A percentile compares a stretch with the other conserved stretches of the same genome.
Conservation (phyloP, 2,329 filamentous ascomycete species). For the Chrysoporthe cubensis region DNA sequence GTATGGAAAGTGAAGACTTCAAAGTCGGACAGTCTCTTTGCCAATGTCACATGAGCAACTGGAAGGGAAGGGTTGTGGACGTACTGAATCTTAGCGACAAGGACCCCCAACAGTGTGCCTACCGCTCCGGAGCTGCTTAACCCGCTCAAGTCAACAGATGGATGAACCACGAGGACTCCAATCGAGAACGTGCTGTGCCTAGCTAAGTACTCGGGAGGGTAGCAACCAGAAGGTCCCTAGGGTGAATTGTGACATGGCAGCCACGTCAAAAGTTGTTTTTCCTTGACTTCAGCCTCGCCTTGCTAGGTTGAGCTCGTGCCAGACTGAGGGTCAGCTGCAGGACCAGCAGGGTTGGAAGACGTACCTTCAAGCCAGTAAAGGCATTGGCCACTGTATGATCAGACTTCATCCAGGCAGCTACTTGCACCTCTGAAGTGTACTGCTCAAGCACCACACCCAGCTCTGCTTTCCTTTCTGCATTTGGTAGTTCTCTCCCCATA, state of each 20-base stretch:
- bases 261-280: too few relatives aligned
- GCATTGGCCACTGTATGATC: background rate
- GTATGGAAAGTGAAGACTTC: background rate
- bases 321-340: background rate
- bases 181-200: background rate
- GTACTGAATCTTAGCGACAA: background rate
- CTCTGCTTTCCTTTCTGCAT: background rate
- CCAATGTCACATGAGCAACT: background rate
- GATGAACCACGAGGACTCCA: background rate
- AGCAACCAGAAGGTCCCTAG: too few relatives aligned
- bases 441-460: background rate
- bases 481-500: background rate
- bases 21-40: background rate
- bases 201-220: too few relatives aligned
- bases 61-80: background rate
- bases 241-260: too few relatives aligned
- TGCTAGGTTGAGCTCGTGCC: background rate
- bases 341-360: background rate
- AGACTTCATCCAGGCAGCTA: background rate
- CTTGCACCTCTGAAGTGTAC: background rate
- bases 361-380: background rate
- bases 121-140: background rate
- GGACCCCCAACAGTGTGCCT: too few relatives aligned
- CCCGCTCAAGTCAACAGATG: background rate
- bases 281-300: too few relatives aligned